Evolutionary conservation across 2,329 filamentous ascomycete genomes (phyloP).

Genomic region (Fusarium cyanostomum): DNA sequence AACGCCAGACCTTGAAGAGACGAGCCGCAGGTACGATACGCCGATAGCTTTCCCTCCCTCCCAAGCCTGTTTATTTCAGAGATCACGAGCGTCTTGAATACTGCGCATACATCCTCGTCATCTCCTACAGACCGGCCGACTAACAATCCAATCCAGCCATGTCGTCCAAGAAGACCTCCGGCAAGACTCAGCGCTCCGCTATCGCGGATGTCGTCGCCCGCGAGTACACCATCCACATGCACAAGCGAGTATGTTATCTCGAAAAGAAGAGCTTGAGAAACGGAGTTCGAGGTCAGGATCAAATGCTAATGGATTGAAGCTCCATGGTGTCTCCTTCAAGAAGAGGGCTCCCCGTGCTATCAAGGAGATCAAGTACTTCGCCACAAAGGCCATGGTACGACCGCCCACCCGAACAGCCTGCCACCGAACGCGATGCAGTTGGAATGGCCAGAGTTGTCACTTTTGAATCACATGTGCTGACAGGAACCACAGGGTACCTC

Average conservation of each 20-base stretch:
- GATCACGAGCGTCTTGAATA: conserved; percentile 35
- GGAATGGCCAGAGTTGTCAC: conserved; percentile 11
- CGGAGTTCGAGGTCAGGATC: conserved; percentile 12
- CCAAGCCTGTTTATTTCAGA: conserved; percentile 25
- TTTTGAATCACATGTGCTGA: conserved; percentile 31
- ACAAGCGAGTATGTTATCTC: conserved; percentile 76
- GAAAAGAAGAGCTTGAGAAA: conserved; percentile 19
- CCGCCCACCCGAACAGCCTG: conserved; percentile 12
- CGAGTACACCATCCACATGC: conserved; percentile 99
- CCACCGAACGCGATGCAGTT: conserved; percentile 21
- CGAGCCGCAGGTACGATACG: conserved; percentile 55
- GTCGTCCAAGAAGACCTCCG: conserved; percentile 55
- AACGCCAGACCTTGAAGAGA: conserved; percentile 53
- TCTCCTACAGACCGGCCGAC: conserved; percentile 35
- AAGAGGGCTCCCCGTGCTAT: conserved; percentile 98
- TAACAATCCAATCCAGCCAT: conserved; percentile 51
- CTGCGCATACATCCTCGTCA: conserved; percentile 20
- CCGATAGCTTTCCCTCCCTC: conserved; percentile 36
- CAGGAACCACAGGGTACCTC: conserved; percentile 76
- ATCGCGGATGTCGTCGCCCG: conserved; percentile 98
- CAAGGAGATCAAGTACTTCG: conserved; percentile 99
- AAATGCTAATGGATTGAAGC: conserved; percentile 60
- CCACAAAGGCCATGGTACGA: conserved; percentile 94
- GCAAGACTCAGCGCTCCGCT: conserved; percentile 78
- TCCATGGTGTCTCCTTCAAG: conserved; percentile 99